phyloP scores from a whole-genome alignment of 352 stramenopile genomes.

The Aphanomyces invadans region DNA sequence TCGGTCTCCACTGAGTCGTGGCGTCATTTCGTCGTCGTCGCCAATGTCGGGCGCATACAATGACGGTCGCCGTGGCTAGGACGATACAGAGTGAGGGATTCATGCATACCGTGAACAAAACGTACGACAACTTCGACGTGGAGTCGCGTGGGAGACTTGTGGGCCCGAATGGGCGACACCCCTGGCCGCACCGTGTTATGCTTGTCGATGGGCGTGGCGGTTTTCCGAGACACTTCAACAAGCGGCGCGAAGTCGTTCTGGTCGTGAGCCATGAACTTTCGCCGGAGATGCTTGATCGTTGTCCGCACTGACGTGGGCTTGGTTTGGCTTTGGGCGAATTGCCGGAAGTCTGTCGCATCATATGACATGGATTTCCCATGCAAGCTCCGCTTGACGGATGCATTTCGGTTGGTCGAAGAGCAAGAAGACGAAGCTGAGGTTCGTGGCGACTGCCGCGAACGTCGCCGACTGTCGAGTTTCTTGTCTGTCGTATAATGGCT shows the following conservation, averaged over 20 bases:
- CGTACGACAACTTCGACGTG: conserved; percentile 3
- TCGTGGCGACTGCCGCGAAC: not conserved
- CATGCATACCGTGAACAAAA: not conserved
- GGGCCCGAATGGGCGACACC: not conserved
- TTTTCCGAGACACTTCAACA: conserved; percentile 18
- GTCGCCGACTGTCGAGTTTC: not conserved
- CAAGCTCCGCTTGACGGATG: too few relatives aligned
- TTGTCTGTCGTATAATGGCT: conserved; percentile 25
- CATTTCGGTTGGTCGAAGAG: not conserved
- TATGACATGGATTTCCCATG: conserved; percentile 2
- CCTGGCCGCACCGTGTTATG: not conserved
- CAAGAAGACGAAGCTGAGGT: not conserved
- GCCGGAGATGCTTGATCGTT: conserved; percentile 16
- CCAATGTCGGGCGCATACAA: not conserved
- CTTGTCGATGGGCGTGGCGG: conserved; percentile 9
- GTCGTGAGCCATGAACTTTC: conserved; percentile 1
- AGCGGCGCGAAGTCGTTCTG: not conserved
- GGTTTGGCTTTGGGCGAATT: not conserved
- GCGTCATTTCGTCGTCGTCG: not conserved
- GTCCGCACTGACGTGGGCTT: conserved; percentile 17
- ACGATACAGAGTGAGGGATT: not conserved
- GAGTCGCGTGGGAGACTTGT: not conserved
- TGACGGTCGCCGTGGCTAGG: conserved; percentile 1
- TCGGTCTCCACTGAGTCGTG: too few relatives aligned
- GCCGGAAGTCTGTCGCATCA: not conserved